Conservation (phyloP, 2,329 filamentous ascomycete species). For the Arthrobotrys musiformis region DNA sequence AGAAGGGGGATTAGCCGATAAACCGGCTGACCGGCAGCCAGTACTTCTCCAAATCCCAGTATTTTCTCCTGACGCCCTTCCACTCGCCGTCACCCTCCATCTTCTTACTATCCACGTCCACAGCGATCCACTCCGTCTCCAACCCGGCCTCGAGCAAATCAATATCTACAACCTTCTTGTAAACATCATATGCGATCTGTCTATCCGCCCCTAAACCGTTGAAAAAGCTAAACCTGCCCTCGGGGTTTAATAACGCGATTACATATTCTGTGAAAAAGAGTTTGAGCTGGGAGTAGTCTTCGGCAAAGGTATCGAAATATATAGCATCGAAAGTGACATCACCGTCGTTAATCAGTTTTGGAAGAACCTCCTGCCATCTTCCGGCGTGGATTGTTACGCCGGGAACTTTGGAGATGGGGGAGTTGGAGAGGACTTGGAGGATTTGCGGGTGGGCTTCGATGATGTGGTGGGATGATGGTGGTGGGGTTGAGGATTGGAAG, state of each 20-base stretch:
- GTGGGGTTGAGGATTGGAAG: slow-evolving; percentile 75
- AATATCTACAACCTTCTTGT: slow-evolving; percentile 89
- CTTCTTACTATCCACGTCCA: slow-evolving; percentile 74
- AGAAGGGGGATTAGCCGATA: slow-evolving; percentile 68
- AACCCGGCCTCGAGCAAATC: slow-evolving; percentile 88
- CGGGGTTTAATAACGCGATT: slow-evolving; percentile 77
- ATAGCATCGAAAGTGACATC: slow-evolving; percentile 80
- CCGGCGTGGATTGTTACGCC: slow-evolving; percentile 73
- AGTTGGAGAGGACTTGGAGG: slow-evolving; percentile 73
- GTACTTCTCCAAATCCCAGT: slow-evolving; percentile 87
- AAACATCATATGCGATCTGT: slow-evolving; percentile 94
- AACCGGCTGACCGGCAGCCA: slow-evolving; percentile 79
- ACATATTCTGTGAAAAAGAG: slow-evolving; percentile 90
- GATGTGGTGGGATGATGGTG: slow-evolving; percentile 79
- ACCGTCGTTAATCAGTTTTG: slow-evolving; percentile 73
- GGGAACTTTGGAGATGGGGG: slow-evolving; percentile 74
- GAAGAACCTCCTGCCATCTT: slow-evolving; percentile 83
- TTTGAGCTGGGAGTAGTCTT: slow-evolving; percentile 86
- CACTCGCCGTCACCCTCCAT: slow-evolving; percentile 72
- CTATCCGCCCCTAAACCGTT: slow-evolving; percentile 92
- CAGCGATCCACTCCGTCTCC: slow-evolving; percentile 85
- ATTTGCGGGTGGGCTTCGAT: slow-evolving; percentile 86
- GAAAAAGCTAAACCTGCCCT: slow-evolving; percentile 87
- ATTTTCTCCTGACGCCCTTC: slow-evolving; percentile 86
- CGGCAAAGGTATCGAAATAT: slow-evolving; percentile 98